These are phyloP conservation scores for Desmodesmus armatus DNA, from an alignment of 139 green algal species.

Conservation along the genomic window DNA sequence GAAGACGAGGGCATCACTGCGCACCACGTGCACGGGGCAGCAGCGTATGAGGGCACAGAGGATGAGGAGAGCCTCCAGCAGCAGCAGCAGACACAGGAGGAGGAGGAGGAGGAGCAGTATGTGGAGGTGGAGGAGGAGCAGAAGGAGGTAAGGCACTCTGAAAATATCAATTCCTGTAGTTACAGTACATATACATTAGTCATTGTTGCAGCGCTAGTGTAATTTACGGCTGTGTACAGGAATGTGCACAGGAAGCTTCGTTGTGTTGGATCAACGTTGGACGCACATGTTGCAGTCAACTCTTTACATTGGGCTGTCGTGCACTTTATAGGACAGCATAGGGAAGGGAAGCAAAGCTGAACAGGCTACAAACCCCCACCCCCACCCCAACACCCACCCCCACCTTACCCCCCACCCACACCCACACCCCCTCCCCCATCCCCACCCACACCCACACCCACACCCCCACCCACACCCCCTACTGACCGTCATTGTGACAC, in stretches of 20 bases:
- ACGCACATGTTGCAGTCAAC: no score
- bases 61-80: conserved; percentile 3
- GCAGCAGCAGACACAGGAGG: conserved; percentile 5
- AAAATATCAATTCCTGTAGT: no score
- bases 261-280: no score
- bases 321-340: neutral
- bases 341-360: neutral
- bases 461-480: neutral
- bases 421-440: neutral
- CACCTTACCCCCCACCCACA: no score
- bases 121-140: no score
- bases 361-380: neutral
- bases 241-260: neutral
- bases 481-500: neutral
- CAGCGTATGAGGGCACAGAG: neutral
- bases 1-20: conserved; percentile 6
- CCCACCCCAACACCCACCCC: neutral
- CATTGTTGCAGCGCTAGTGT: no score
- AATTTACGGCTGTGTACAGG: no score
- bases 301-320: no score
- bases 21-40: neutral
- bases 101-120: no score
- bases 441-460: neutral
- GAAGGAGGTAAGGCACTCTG: no score
- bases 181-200: no score